Conservation (phyloP, 768 basidiomycete species). For the Pleurotus pulmonarius region DNA sequence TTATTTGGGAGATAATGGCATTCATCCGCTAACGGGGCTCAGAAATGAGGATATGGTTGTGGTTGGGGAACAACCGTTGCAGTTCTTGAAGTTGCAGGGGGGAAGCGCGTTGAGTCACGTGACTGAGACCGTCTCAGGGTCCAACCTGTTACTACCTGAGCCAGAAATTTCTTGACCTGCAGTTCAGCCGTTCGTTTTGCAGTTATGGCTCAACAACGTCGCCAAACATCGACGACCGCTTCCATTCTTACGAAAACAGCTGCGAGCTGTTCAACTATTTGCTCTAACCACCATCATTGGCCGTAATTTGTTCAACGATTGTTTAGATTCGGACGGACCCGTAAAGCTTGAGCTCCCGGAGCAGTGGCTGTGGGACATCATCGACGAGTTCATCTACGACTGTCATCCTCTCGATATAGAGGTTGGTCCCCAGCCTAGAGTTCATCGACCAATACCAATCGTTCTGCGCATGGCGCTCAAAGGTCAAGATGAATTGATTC, state of each 20-base stretch:
- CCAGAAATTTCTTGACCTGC: too few species aligned
- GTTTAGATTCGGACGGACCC: constrained; percentile 86
- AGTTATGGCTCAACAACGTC: constrained; percentile 76
- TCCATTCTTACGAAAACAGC: constrained; percentile 97
- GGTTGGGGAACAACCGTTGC: too few species aligned
- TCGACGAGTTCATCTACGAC: constrained; percentile 98
- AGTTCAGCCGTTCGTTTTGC: too few species aligned
- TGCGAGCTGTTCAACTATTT: constrained; percentile 98
- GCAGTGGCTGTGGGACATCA: constrained; percentile 98
- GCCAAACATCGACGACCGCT: constrained; percentile 95
- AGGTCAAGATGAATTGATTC: constrained; percentile 82
- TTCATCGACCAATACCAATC: constrained; percentile 98
- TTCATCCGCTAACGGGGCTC: too few species aligned
- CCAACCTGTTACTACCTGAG: too few species aligned
- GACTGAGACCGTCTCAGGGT: too few species aligned
- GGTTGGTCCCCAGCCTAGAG: too few species aligned
- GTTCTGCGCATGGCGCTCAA: constrained; percentile 89
- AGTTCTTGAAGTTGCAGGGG: too few species aligned
- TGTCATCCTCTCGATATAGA: too few species aligned
- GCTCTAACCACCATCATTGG: constrained; percentile 32
- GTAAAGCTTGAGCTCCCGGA: constrained; percentile 92
- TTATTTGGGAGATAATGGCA: too few species aligned
- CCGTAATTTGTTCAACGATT: background rate
- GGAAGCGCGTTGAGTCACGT: too few species aligned
- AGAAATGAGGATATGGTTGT: too few species aligned